Evolutionary conservation across 495 filamentous ascomycete species (phyloP).

Genomic region (Lepidopterella palustris): DNA sequence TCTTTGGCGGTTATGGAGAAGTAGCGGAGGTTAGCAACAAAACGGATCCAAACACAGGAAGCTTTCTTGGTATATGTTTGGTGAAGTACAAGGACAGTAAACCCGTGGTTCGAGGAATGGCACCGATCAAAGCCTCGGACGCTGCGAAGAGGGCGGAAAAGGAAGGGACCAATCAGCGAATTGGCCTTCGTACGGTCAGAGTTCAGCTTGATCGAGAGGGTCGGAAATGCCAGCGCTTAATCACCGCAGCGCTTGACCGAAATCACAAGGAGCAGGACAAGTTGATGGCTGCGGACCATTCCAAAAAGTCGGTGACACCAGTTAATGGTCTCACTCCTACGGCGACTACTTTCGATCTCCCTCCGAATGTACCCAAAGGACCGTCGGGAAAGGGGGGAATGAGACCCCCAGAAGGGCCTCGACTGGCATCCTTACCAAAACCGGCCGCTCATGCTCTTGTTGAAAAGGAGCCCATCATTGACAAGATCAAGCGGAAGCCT

Average conservation of each 20-base stretch:
- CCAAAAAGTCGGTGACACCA: conserved; percentile 28
- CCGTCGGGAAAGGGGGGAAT: conserved; percentile 60
- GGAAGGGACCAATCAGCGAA: conserved; percentile 58
- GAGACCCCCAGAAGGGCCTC: conserved; percentile 45
- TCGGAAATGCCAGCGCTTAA: conserved; percentile 63
- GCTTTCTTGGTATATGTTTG: conserved; percentile 83
- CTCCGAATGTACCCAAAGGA: conserved; percentile 78
- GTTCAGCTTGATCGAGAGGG: conserved; percentile 89
- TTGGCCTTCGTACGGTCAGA: conserved; percentile 65
- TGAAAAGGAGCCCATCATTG: conserved; percentile 55
- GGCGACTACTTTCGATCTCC: conserved; percentile 42
- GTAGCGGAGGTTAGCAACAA: conserved; percentile 83
- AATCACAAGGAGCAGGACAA: conserved; percentile 47
- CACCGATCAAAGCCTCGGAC: conserved; percentile 57
- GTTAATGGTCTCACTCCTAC: conserved; percentile 44
- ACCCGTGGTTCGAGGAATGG: conserved; percentile 42
- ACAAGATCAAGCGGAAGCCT: conserved; percentile 68
- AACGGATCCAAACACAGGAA: conserved; percentile 86
- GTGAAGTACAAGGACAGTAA: conserved; percentile 77
- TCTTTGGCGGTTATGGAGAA: conserved; percentile 83
- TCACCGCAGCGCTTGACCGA: conserved; percentile 62
- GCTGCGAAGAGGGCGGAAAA: conserved; percentile 73
- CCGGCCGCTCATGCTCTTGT: conserved; percentile 44
- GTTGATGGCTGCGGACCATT: conserved; percentile 15
- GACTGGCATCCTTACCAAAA: conserved; percentile 24